A percentile compares a stretch with the other conserved stretches of the same genome.
These are phyloP conservation scores for Ascomycota sp. DNA, from an alignment of 2,329 filamentous ascomycete genomes.

Conservation along the genomic window DNA sequence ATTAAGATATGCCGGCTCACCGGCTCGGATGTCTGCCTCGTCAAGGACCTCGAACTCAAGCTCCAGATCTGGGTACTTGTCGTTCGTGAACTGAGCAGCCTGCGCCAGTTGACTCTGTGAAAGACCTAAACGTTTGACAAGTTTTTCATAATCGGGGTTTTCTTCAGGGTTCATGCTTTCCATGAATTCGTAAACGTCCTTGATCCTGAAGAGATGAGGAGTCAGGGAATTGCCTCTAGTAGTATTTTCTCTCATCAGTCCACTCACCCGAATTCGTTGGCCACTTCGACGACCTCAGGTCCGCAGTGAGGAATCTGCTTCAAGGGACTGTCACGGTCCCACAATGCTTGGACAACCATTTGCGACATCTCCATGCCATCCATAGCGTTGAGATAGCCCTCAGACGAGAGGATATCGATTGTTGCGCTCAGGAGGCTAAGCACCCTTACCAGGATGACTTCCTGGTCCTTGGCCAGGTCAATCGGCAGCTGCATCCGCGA, in stretches of 20 bases:
- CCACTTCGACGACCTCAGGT: slow-evolving; percentile 59
- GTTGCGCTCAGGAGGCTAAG: slow-evolving; percentile 74
- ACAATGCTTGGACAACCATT: slow-evolving; percentile 98
- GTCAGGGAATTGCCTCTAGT: not conserved
- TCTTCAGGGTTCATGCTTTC: slow-evolving; percentile 94
- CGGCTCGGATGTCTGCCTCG: slow-evolving; percentile 54
- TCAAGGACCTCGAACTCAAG: slow-evolving; percentile 75
- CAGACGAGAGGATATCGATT: slow-evolving; percentile 85
- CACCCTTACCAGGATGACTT: slow-evolving; percentile 63
- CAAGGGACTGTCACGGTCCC: slow-evolving; percentile 88
- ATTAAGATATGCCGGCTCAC: slow-evolving; percentile 59
- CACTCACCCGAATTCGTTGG: slow-evolving; percentile 51
- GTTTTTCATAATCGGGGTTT: slow-evolving; percentile 55
- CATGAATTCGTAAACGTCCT: slow-evolving; percentile 94
- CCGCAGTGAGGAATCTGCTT: slow-evolving; percentile 96
- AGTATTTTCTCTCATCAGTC: not conserved
- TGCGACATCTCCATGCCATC: slow-evolving; percentile 98
- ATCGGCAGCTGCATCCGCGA: slow-evolving; percentile 90
- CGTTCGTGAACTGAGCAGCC: slow-evolving; percentile 86
- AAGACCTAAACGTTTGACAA: slow-evolving; percentile 59
- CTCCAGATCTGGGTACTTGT: slow-evolving; percentile 86
- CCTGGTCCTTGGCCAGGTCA: slow-evolving; percentile 88
- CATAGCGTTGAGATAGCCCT: slow-evolving; percentile 92
- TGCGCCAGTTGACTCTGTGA: slow-evolving; percentile 64
- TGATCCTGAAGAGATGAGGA: slow-evolving; percentile 33